Percentiles rank a stretch among this genome's conserved stretches.
Conservation (phyloP, 2,329 filamentous ascomycete species). For the Myriosclerotinia curreyana region DNA sequence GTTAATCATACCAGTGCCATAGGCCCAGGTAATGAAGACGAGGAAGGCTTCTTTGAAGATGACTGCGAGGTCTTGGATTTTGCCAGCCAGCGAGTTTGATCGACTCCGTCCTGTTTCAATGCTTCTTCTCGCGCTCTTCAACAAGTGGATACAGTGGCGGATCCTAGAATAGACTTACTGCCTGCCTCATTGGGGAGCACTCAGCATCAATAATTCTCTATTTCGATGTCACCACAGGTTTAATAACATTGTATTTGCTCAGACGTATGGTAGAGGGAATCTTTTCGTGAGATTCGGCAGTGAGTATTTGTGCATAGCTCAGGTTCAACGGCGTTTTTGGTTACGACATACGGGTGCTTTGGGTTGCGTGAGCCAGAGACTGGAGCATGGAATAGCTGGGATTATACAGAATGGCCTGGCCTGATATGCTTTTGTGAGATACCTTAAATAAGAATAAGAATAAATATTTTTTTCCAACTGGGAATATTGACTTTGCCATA, state of each 20-base stretch:
- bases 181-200: background rate
- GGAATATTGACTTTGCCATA: background rate
- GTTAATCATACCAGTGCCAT: conserved; percentile 43
- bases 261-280: background rate
- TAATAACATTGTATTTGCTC: background rate
- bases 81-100: conserved; percentile 64
- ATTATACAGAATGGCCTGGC: conserved; percentile 17
- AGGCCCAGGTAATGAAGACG: conserved; percentile 52
- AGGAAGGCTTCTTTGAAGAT: conserved; percentile 83
- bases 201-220: background rate
- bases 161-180: background rate
- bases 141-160: background rate
- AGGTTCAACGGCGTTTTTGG: conserved; percentile 15
- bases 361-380: conserved; percentile 1
- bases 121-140: background rate
- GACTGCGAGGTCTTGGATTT: conserved; percentile 91
- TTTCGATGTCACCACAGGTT: background rate
- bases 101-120: background rate
- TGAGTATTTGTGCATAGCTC: conserved; percentile 15
- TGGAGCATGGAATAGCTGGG: conserved; percentile 1
- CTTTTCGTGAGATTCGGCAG: background rate
- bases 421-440: conserved; percentile 16
- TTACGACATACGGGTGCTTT: conserved; percentile 1
- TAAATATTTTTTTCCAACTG: conserved; percentile 3
- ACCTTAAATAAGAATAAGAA: conserved; percentile 16